Evolutionary conservation across 2,329 filamentous ascomycete genomes (phyloP).

Genomic region (Aspergillus brunneoviolaceus): DNA sequence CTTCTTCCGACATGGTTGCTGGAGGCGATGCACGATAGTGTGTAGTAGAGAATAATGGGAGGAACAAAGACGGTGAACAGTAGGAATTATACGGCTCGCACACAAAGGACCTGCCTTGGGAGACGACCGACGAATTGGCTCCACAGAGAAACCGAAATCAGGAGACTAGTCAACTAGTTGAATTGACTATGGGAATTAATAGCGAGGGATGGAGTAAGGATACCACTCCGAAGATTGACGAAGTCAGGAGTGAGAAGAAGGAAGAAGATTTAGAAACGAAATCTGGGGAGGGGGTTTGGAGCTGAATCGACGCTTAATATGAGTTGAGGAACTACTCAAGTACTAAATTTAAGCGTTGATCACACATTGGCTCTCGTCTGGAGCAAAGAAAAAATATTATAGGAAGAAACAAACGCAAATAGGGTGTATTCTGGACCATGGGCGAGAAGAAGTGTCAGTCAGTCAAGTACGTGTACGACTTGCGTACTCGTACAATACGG

Average conservation of each 20-base stretch:
- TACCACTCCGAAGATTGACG: background rate
- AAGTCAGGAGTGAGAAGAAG: background rate
- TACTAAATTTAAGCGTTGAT: too few species aligned
- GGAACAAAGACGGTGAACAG: background rate
- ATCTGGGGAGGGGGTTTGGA: background rate
- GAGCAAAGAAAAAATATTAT: background rate
- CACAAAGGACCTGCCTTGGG: slow-evolving; percentile 5
- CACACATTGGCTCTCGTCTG: too few species aligned
- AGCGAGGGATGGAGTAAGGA: background rate
- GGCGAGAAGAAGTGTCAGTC: background rate
- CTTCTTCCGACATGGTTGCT: background rate
- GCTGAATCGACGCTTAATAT: background rate
- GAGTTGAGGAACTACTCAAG: too few species aligned
- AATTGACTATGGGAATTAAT: background rate
- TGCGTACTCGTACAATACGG: background rate
- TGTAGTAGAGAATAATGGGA: too few species aligned
- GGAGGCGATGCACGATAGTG: background rate
- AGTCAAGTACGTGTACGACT: background rate
- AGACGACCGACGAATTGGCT: background rate
- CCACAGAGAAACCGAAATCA: background rate
- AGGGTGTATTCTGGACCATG: background rate
- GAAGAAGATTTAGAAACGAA: background rate
- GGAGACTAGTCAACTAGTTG: background rate
- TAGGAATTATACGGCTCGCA: background rate
- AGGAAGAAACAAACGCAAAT: background rate